A percentile compares a stretch with the other conserved stretches of the same genome.
Conservation (phyloP, 2,329 filamentous ascomycete species). For the Aspergillus japonicus region DNA sequence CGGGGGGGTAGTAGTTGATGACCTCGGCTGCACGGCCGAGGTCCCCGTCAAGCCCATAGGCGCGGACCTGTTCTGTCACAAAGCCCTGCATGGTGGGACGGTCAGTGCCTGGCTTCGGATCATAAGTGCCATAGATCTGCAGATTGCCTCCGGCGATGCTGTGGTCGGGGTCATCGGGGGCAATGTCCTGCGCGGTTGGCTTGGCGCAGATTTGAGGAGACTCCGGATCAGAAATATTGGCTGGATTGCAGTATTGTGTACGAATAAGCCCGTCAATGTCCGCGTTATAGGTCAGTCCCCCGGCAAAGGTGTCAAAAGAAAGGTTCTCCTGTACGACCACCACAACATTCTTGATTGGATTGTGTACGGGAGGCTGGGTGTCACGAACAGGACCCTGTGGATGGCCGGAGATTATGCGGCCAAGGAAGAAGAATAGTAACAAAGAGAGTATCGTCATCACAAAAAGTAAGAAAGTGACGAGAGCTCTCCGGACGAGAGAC, state of each 20-base stretch:
- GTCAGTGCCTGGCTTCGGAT: constrained; percentile 28
- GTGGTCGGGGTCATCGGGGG: constrained; percentile 47
- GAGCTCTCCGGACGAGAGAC: neutral
- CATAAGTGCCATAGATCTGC: constrained; percentile 42
- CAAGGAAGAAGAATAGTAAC: constrained; percentile 12
- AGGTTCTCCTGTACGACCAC: constrained; percentile 48
- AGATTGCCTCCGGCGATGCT: constrained; percentile 45
- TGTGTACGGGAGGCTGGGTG: neutral
- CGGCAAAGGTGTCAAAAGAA: constrained; percentile 43
- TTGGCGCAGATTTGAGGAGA: constrained; percentile 38
- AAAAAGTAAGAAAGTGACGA: neutral
- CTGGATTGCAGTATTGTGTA: constrained; percentile 41
- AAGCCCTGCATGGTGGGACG: constrained; percentile 42
- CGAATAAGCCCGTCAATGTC: constrained; percentile 37
- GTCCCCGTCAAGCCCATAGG: constrained; percentile 34
- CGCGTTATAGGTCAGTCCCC: constrained; percentile 40
- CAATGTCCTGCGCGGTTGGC: constrained; percentile 39
- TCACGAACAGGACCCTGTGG: constrained; percentile 2
- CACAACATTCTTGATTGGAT: constrained; percentile 51
- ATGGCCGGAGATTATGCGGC: constrained; percentile 9
- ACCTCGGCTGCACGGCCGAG: constrained; percentile 41
- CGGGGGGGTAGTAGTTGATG: constrained; percentile 46
- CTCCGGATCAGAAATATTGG: constrained; percentile 28
- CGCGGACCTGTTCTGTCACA: constrained; percentile 43
- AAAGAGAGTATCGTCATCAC: neutral